phyloP scores from a whole-genome alignment of 1,284 basidiomycete genomes.

The Malassezia restricta region DNA sequence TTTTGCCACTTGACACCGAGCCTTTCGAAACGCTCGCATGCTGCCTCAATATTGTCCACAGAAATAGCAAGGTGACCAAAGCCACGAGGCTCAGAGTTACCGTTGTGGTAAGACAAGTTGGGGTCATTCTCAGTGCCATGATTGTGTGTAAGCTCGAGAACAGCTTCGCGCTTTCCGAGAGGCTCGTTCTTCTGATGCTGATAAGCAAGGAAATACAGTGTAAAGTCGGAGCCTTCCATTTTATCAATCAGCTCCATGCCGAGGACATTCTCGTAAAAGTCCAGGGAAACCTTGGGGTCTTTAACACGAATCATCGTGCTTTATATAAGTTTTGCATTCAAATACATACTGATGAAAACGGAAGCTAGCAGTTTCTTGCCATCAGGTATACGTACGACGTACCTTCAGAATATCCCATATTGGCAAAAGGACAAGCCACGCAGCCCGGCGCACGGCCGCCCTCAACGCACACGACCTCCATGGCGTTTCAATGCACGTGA shows the following conservation, averaged over 20 bases:
- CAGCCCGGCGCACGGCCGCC: too few relatives aligned
- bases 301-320: constrained; percentile 79
- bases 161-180: constrained; percentile 56
- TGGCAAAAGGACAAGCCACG: background rate
- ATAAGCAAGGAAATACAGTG: constrained; percentile 63
- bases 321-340: background rate
- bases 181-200: constrained; percentile 53
- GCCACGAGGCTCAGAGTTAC: constrained; percentile 38
- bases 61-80: constrained; percentile 60
- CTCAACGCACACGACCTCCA: too few relatives aligned
- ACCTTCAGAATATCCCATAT: constrained; percentile 7
- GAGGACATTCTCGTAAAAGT: constrained; percentile 50
- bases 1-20: constrained; percentile 81
- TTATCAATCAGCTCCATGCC: constrained; percentile 71
- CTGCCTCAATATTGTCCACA: constrained; percentile 68
- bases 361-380: constrained; percentile 36
- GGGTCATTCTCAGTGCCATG: constrained; percentile 43
- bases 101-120: constrained; percentile 37
- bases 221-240: constrained; percentile 50
- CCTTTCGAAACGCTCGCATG: constrained; percentile 70
- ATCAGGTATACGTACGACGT: background rate
- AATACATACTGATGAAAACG: constrained; percentile 34
- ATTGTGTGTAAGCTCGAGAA: constrained; percentile 30
- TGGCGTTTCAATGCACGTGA: too few relatives aligned
- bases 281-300: constrained; percentile 57